Conservation (phyloP, 2,329 filamentous ascomycete species). For the Pseudogymnoascus sp. region DNA sequence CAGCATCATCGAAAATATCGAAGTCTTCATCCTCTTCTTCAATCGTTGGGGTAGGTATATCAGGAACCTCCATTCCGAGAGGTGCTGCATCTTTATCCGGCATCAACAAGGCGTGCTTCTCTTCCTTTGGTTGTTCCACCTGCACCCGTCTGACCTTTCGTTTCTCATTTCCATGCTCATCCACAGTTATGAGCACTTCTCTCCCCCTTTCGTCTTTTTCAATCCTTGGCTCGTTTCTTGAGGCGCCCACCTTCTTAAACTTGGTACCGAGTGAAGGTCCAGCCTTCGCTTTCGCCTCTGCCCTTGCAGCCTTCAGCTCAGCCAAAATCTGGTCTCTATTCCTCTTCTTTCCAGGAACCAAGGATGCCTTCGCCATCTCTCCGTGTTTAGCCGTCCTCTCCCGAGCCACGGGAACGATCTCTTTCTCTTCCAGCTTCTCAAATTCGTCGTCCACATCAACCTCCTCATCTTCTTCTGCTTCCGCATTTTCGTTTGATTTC, state of each 20-base stretch:
- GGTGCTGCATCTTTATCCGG: constrained; percentile 49
- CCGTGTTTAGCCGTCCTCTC: constrained; percentile 47
- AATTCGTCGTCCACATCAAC: constrained; percentile 59
- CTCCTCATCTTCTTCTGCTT: constrained; percentile 15
- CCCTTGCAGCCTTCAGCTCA: constrained; percentile 55
- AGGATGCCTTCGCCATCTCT: constrained; percentile 45
- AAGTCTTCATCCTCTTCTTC: constrained; percentile 46
- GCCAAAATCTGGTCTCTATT: constrained; percentile 60
- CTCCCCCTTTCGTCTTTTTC: constrained; percentile 53
- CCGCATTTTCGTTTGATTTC: constrained; percentile 20
- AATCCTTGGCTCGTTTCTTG: constrained; percentile 47
- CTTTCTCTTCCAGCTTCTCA: constrained; percentile 46
- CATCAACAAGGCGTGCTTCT: constrained; percentile 37
- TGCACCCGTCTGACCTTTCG: constrained; percentile 52
- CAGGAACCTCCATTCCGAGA: constrained; percentile 58
- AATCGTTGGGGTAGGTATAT: constrained; percentile 39
- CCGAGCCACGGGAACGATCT: constrained; percentile 45
- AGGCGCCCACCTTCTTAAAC: constrained; percentile 57
- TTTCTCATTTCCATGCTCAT: constrained; percentile 59
- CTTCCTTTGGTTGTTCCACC: constrained; percentile 30
- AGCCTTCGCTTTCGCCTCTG: constrained; percentile 46
- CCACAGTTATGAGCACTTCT: constrained; percentile 57
- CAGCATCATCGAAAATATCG: constrained; percentile 59
- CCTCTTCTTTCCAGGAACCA: constrained; percentile 51
- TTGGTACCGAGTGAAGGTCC: constrained; percentile 47